Evolutionary conservation across 1,139 yeast species (phyloP).

Genomic region (Citeromyces siamensis): DNA sequence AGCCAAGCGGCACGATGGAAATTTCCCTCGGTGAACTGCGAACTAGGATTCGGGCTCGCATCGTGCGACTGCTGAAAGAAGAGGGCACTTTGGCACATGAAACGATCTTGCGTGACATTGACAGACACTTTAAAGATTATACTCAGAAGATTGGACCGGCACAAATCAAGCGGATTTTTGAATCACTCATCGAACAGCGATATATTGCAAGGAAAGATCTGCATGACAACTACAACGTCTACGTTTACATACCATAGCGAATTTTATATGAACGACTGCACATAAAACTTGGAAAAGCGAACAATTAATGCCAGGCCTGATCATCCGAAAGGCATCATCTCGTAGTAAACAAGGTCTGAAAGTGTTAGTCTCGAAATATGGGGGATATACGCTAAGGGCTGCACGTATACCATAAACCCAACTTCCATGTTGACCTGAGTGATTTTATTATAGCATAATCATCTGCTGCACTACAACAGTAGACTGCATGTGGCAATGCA

Average conservation of each 20-base stretch:
- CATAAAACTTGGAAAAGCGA: no score
- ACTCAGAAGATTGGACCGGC: background rate
- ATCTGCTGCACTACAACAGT: no score
- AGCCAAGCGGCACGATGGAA: background rate
- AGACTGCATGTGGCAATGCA: no score
- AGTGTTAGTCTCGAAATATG: no score
- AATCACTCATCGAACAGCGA: conserved; percentile 1
- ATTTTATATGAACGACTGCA: no score
- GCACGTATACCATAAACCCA: no score
- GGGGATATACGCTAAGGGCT: no score
- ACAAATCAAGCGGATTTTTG: background rate
- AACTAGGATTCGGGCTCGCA: background rate
- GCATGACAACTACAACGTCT: background rate
- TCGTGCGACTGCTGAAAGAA: background rate
- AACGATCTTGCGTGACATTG: background rate
- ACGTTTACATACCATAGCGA: background rate
- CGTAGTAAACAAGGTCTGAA: no score
- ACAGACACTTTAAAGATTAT: background rate
- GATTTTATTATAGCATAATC: no score
- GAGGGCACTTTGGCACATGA: background rate
- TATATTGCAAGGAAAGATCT: conserved; percentile 1
- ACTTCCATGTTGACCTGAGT: no score
- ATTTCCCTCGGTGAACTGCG: background rate
- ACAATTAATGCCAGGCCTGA: no score
- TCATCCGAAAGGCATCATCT: no score